phyloP scores from a whole-genome alignment of 2,329 filamentous ascomycete genomes.

The Ascochyta koolunga region DNA sequence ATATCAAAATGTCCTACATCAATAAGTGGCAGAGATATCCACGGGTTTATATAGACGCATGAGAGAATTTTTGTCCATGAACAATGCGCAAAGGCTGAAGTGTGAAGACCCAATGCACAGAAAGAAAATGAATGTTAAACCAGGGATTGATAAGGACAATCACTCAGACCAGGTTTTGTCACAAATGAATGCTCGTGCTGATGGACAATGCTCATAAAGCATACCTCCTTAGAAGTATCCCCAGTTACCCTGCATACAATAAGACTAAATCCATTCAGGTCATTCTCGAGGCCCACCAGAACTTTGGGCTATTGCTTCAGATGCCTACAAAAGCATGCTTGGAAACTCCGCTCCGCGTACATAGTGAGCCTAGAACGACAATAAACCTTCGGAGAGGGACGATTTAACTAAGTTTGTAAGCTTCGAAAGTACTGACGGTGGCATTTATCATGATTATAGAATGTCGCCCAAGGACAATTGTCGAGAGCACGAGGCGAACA shows the following conservation, averaged over 20 bases:
- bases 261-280: too few species aligned
- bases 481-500: too few species aligned
- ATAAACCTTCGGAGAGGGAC: neutral
- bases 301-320: neutral
- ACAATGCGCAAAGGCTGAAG: neutral
- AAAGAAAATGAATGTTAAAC: neutral
- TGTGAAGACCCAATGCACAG: neutral
- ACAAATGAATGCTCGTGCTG: neutral
- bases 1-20: neutral
- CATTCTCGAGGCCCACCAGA: neutral
- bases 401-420: too few species aligned
- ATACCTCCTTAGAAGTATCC: too few species aligned
- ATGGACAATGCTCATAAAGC: neutral
- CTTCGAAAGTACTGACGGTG: too few species aligned
- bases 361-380: neutral
- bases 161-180: neutral
- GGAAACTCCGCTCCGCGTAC: neutral
- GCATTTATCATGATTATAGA: neutral
- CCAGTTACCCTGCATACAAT: too few species aligned
- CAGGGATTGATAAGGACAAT: neutral
- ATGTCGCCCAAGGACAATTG: too few species aligned
- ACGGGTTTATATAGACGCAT: neutral
- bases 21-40: neutral
- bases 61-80: neutral
- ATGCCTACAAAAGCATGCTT: neutral